Evolutionary conservation across 805 yeast genomes (phyloP).

Genomic region (Kluyveromyces nonfermentans): DNA sequence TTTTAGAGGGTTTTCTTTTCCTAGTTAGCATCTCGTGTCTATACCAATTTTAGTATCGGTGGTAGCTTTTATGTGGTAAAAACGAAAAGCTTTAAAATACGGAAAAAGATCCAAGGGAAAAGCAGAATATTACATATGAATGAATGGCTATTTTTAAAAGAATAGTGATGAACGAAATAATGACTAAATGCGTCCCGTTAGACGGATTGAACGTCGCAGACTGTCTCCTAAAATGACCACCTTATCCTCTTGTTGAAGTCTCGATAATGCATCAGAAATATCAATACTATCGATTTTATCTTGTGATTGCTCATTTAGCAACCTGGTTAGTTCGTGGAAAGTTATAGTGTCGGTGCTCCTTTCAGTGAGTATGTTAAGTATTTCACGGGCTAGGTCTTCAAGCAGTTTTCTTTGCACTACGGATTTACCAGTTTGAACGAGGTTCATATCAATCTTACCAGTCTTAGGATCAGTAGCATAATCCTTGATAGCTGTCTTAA

Average conservation of each 20-base stretch:
- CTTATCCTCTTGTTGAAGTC: conserved; percentile 64
- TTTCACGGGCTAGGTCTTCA: conserved; percentile 59
- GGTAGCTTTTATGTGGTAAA: too few relatives aligned
- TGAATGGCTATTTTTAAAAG: neutral
- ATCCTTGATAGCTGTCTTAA: conserved; percentile 89
- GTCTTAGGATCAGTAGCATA: conserved; percentile 97
- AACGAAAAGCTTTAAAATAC: too few relatives aligned
- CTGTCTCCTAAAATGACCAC: conserved; percentile 65
- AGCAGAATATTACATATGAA: neutral
- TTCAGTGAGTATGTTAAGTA: conserved; percentile 45
- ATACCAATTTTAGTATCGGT: too few relatives aligned
- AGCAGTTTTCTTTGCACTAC: conserved; percentile 71
- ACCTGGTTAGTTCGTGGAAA: conserved; percentile 49
- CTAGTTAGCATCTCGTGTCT: too few relatives aligned
- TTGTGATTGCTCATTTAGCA: conserved; percentile 50
- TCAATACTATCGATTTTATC: conserved; percentile 62
- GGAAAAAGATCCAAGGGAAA: neutral
- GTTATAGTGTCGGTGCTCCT: conserved; percentile 40
- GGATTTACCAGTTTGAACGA: conserved; percentile 93
- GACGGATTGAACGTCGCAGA: conserved; percentile 49
- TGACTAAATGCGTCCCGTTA: conserved; percentile 24
- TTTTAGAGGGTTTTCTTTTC: too few relatives aligned
- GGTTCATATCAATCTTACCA: conserved; percentile 94
- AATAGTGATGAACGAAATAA: too few relatives aligned
- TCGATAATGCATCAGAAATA: conserved; percentile 54